Percentiles rank a stretch among this genome's conserved stretches.
Evolutionary conservation across 1,284 basidiomycete genomes (phyloP).

Genomic region (Microbotryum intermedium): DNA sequence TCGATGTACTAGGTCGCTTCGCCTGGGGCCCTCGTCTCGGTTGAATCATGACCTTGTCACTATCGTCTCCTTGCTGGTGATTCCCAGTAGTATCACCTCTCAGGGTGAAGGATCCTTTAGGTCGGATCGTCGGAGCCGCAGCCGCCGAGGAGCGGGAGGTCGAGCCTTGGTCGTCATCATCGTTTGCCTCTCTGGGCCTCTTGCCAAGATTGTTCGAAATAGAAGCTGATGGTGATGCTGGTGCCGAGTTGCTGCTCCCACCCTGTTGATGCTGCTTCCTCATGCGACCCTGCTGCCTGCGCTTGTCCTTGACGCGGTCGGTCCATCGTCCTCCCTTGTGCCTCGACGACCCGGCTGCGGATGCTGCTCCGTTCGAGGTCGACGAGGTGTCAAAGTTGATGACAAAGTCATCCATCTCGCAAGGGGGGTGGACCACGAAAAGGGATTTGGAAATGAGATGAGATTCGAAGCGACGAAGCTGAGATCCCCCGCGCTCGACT

Average conservation of each 20-base stretch:
- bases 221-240: neutral
- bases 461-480: neutral
- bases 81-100: too few relatives aligned
- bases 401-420: conserved; percentile 23
- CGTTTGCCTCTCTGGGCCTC: neutral
- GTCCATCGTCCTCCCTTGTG: conserved; percentile 29
- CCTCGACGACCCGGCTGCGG: neutral
- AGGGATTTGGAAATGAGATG: neutral
- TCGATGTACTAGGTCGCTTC: neutral
- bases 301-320: conserved; percentile 28
- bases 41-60: neutral
- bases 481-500: too few relatives aligned
- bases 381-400: conserved; percentile 17
- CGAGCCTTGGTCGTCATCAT: neutral
- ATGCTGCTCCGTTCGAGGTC: neutral
- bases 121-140: neutral
- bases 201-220: neutral
- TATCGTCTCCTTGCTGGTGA: too few relatives aligned
- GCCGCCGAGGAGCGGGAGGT: neutral
- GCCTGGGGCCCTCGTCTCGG: neutral
- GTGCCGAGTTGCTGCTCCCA: neutral
- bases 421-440: too few relatives aligned
- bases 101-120: neutral
- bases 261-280: neutral
- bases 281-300: neutral